Evolutionary conservation across 768 basidiomycete species (phyloP).

Genomic region (Lyophyllum decastes): DNA sequence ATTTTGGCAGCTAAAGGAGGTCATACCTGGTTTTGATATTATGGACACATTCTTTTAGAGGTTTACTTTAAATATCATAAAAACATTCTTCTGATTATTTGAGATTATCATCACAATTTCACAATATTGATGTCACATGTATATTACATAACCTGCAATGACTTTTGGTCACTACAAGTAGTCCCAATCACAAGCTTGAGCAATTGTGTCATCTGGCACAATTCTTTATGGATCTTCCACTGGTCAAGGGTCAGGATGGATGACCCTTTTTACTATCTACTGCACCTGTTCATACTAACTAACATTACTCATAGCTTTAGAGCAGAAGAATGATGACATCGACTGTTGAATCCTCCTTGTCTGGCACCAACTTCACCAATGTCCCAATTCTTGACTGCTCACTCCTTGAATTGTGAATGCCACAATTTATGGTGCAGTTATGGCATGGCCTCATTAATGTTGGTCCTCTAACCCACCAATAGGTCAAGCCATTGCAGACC

Average conservation of each 20-base stretch:
- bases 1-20: too few species aligned
- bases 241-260: not conserved
- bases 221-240: not conserved
- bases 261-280: not conserved
- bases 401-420: conserved; percentile 40
- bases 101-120: too few species aligned
- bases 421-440: conserved; percentile 65
- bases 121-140: too few species aligned
- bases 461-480: conserved; percentile 74
- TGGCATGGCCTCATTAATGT: conserved; percentile 75
- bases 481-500: conserved; percentile 43
- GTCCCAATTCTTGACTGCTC: conserved; percentile 74
- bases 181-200: not conserved
- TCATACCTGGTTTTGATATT: too few species aligned
- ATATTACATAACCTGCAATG: too few species aligned
- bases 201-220: conserved; percentile 13
- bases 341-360: conserved; percentile 5
- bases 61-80: too few species aligned
- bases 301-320: not conserved
- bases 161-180: too few species aligned
- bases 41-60: too few species aligned
- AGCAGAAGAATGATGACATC: not conserved
- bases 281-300: not conserved
- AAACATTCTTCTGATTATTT: too few species aligned
- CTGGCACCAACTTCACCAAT: conserved; percentile 53